These are phyloP conservation scores for Cinnamomum micranthum DNA, from an alignment of 164 flowering plant genomes.

Conservation along the genomic window DNA sequence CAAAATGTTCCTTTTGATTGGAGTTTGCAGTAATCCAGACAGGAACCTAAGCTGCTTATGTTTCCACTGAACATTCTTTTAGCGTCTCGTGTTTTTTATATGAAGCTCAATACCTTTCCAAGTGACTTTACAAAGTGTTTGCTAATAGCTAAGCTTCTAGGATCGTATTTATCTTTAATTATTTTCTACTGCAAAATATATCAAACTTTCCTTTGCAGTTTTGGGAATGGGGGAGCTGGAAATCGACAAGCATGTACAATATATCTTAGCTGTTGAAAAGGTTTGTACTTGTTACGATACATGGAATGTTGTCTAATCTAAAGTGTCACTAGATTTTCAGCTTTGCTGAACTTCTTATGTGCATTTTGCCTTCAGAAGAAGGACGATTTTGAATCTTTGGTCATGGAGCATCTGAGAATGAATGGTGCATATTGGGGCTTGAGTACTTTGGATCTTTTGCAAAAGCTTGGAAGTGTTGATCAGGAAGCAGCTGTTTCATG, in stretches of 20 bases:
- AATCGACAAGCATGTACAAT: slow-evolving; percentile 62
- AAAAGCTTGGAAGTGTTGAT: slow-evolving; percentile 62
- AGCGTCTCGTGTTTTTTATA: too few species aligned
- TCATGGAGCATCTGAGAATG: slow-evolving; percentile 83
- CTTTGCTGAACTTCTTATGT: neutral
- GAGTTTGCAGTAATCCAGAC: too few species aligned
- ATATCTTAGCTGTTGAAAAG: slow-evolving; percentile 75
- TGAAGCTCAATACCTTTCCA: too few species aligned
- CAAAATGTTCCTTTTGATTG: too few species aligned
- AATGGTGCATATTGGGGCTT: slow-evolving; percentile 96
- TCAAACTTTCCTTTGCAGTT: neutral
- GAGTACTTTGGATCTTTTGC: slow-evolving; percentile 72
- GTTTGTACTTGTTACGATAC: slow-evolving; percentile 23
- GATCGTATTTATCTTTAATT: too few species aligned
- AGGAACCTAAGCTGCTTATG: too few species aligned
- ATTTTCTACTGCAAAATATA: too few species aligned
- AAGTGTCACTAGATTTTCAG: neutral
- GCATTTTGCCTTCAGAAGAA: slow-evolving; percentile 40
- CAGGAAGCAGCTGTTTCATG: slow-evolving; percentile 70
- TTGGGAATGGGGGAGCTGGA: slow-evolving; percentile 55
- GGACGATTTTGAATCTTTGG: slow-evolving; percentile 70
- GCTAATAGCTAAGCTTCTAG: too few species aligned
- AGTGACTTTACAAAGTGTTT: too few species aligned
- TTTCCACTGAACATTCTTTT: too few species aligned
- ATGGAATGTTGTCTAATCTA: neutral